These are phyloP conservation scores for Plasmodium blacklocki DNA, from an alignment of 169 alveolate species.

Conservation along the genomic window DNA sequence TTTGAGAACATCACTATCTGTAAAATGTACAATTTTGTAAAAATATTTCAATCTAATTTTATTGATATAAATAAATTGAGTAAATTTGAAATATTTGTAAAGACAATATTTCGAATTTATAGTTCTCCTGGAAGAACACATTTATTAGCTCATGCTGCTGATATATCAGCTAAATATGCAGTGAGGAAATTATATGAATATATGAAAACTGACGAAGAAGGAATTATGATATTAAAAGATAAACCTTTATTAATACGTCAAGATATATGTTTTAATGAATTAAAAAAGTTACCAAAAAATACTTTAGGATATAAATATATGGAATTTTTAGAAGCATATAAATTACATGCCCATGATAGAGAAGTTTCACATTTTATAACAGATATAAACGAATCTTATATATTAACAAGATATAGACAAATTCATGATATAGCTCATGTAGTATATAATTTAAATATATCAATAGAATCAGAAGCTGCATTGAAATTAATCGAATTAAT, in stretches of 20 bases:
- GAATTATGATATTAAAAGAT: constrained; percentile 43
- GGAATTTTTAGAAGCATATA: constrained; percentile 75
- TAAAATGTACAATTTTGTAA: constrained; percentile 56
- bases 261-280: constrained; percentile 64
- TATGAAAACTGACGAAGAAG: constrained; percentile 75
- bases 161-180: constrained; percentile 61
- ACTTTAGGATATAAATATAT: constrained; percentile 77
- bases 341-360: constrained; percentile 77
- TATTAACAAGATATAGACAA: constrained; percentile 76
- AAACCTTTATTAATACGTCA: constrained; percentile 74
- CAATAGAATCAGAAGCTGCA: constrained; percentile 76
- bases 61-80: constrained; percentile 39
- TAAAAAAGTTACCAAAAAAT: constrained; percentile 76
- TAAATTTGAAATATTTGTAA: constrained; percentile 62
- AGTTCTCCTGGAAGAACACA: constrained; percentile 66
- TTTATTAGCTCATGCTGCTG: constrained; percentile 76
- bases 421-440: constrained; percentile 77
- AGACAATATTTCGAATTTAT: constrained; percentile 57
- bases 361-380: constrained; percentile 76
- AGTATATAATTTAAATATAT: constrained; percentile 72
- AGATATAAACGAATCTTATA: constrained; percentile 64
- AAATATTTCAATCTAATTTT: constrained; percentile 69
- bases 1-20: too few relatives aligned
- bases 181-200: constrained; percentile 40
- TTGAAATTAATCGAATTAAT: constrained; percentile 72